Evolutionary conservation across 2,329 filamentous ascomycete genomes (phyloP), one percentile per base, ranked within the genome.

Genomic region (Pestalotiopsis sp.): DNA sequence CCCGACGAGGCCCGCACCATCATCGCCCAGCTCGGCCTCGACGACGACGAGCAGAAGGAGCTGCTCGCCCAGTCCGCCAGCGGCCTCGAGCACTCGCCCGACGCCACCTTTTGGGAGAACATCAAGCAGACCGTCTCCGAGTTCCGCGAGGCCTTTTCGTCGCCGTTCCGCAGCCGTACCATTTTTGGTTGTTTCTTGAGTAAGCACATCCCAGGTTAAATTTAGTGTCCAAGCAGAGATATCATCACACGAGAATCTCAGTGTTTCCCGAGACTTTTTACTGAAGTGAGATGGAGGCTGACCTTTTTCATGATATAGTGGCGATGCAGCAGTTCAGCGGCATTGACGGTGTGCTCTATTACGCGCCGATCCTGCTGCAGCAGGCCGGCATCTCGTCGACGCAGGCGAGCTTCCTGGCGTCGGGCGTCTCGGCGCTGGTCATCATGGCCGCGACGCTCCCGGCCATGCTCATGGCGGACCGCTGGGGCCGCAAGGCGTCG

Each of bases 261-360:
- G n/a, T n/a, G n/a, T n/a, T n/a, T n/a, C n/a, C n/a, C n/a, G n/a
- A n/a, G n/a, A n/a, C n/a, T n/a, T n/a, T n/a, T n/a, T n/a, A n/a
- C n/a, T n/a, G n/a, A n/a, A n/a, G n/a, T n/a, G n/a, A n/a, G n/a
- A n/a, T n/a, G n/a, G n/a, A 30, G 30, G 6, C 44, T 52, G 6
- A 52, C 44, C 20, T 76, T 90, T 83, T 83, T 7, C 1, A n/a
- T 52, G 2, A 9, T n/a, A 52, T 20, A 52, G 44, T 90, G 80
- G 84, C 79, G 0, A 85, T 89, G 78, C 85, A 89, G 68, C 88
- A 90, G 61, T 79, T 90, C 11, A 84, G 80, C 20, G 88, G 88
- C 0, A 89, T 90, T 52, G 88, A 91, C 48, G 88, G 86, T 0
- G 83, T 90, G 0, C 78, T 90, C 2, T 89, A 88, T 13, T 91